Percentiles rank a stretch among this genome's conserved stretches.
phyloP scores from a whole-genome alignment of 805 yeast genomes.

The Cyberlindnera meyerae region DNA sequence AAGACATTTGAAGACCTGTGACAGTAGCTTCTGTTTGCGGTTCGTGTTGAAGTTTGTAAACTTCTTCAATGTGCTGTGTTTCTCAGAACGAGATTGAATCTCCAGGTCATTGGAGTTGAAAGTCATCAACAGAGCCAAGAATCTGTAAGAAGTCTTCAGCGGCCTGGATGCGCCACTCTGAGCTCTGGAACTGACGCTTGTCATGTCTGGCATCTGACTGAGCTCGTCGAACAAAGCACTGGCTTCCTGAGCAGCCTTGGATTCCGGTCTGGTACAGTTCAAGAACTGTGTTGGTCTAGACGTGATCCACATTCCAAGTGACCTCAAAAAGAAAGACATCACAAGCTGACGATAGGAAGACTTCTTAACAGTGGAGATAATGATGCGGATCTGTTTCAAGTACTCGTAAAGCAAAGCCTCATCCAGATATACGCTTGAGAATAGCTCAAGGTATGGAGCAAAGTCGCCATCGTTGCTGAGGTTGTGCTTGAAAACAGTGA shows the following conservation, averaged over 20 bases:
- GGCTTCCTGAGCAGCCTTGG: constrained; percentile 24
- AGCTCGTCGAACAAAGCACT: constrained; percentile 35
- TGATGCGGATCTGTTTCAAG: constrained; percentile 34
- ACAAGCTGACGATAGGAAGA: constrained; percentile 42
- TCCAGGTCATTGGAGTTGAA: constrained; percentile 30
- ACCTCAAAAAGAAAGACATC: constrained; percentile 41
- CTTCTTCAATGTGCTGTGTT: constrained; percentile 21
- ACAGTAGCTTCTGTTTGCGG: constrained; percentile 21
- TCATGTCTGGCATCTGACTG: constrained; percentile 25
- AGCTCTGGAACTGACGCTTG: constrained; percentile 8
- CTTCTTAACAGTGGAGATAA: constrained; percentile 35
- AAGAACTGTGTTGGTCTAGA: constrained; percentile 44
- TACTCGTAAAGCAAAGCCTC: constrained; percentile 32
- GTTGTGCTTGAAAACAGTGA: constrained; percentile 31
- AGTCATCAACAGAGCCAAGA: constrained; percentile 31
- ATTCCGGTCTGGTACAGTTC: constrained; percentile 19
- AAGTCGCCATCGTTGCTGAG: constrained; percentile 32
- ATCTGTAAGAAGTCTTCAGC: constrained; percentile 28
- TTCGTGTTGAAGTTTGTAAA: constrained; percentile 19
- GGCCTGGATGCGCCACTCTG: constrained; percentile 14
- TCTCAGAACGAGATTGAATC: constrained; percentile 13
- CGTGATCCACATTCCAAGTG: constrained; percentile 45
- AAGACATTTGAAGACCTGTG: constrained; percentile 17
- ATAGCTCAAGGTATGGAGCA: constrained; percentile 41
- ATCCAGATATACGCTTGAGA: constrained; percentile 40